Evolutionary conservation across 495 filamentous ascomycete species (phyloP), one percentile per base, ranked within the genome.

Genomic region (Saxispiralis lemnorum): DNA sequence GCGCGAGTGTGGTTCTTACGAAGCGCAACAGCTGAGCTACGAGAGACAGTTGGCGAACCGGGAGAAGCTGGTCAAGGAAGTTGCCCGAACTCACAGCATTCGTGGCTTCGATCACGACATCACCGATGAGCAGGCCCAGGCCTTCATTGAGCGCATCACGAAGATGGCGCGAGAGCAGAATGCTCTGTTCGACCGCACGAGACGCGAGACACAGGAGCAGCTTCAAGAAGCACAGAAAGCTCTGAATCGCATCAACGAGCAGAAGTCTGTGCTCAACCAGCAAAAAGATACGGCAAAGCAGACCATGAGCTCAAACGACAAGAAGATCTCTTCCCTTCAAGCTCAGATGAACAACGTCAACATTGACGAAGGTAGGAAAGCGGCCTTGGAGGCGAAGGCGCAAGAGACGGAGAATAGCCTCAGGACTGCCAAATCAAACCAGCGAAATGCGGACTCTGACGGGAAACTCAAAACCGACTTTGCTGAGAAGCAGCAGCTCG

Each of bases 11-110:
- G 89, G 89, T 21, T 83, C 78, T 54, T 75, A 76, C 53, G 75
- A 89, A 59, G 85, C 87, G 7, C 76, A 94, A 56, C 83, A 86
- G 58, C 76, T 78, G 53, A 80, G 79, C 48, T 85, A 88, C 52
- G 84, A 94, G 55, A 73, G 75, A 10, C 80, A 93, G 39, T 53
- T 93, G 5, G 64, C 70, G 47, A 60, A 69, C 18, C 78, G 88
- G 19, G 68, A 78, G 46, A 65, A 63, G 1, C 70, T 92, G 59
- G 76, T 95, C 45, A 82, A 73, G 49, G 78, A 92, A 10, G 72
- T 81, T 35, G 81, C 86, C 14, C 70, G 76, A 20, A 66, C 64
- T n/a, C 83, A 95, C 57, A 78, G 74, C 44, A 79, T 96, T 43
- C 76, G 81, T 16, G 87, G 86, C 0, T 88, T 83, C 52, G 83